Evolutionary conservation across 2,329 filamentous ascomycete genomes (phyloP).

Genomic region (Allantophomopsis cytisporea): DNA sequence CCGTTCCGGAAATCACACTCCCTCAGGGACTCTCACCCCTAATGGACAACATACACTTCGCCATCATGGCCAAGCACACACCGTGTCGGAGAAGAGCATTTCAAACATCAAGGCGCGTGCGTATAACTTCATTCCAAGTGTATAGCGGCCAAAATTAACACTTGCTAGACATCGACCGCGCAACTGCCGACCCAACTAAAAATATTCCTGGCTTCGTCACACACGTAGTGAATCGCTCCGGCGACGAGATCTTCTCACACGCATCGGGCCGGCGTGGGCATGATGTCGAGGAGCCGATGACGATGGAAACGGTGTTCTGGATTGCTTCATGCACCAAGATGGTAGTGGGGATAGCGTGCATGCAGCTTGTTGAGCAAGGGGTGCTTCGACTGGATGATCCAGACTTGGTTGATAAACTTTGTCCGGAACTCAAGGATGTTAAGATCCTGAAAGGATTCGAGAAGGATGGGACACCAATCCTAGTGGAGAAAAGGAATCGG

Average conservation of each 20-base stretch:
- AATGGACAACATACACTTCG: too few relatives aligned
- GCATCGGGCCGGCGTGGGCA: slow-evolving; percentile 30
- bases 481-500: slow-evolving; percentile 21
- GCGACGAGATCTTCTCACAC: slow-evolving; percentile 31
- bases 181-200: slow-evolving; percentile 20
- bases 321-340: slow-evolving; percentile 42
- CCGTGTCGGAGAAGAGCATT: too few relatives aligned
- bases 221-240: slow-evolving; percentile 31
- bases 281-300: slow-evolving; percentile 32
- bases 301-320: slow-evolving; percentile 44
- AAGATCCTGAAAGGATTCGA: slow-evolving; percentile 25
- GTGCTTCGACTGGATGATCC: slow-evolving; percentile 30
- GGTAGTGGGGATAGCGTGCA: slow-evolving; percentile 31
- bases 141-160: too few relatives aligned
- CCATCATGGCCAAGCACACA: too few relatives aligned
- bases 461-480: slow-evolving; percentile 12
- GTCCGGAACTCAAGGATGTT: slow-evolving; percentile 31
- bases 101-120: too few relatives aligned
- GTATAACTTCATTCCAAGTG: too few relatives aligned
- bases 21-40: too few relatives aligned
- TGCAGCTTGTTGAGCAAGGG: slow-evolving; percentile 40
- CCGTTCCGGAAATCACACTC: too few relatives aligned
- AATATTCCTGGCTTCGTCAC: slow-evolving; percentile 31
- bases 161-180: slow-evolving; percentile 16
- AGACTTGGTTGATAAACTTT: slow-evolving; percentile 28